These are phyloP conservation scores for Kwoniella dejecticola DNA, from an alignment of 768 basidiomycete species.

Conservation along the genomic window DNA sequence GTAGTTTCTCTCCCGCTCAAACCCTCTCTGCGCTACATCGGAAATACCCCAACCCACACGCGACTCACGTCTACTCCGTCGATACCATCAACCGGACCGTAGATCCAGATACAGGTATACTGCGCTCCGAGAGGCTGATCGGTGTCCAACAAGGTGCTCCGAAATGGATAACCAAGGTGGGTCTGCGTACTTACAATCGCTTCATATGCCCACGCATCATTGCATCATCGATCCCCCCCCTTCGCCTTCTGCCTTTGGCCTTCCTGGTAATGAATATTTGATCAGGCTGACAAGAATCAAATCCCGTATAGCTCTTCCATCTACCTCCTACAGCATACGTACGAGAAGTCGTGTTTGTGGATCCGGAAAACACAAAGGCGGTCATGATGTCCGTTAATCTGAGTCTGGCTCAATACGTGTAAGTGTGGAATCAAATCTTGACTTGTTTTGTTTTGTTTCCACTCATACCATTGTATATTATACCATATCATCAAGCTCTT, in stretches of 20 bases:
- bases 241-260: no score
- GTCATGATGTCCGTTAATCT: constrained; percentile 91
- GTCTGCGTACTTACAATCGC: no score
- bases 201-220: no score
- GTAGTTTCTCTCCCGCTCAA: constrained; percentile 84
- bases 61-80: constrained; percentile 51
- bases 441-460: background rate
- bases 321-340: constrained; percentile 73
- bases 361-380: constrained; percentile 76
- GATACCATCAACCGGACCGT: constrained; percentile 72
- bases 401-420: constrained; percentile 89
- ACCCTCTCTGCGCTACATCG: constrained; percentile 92
- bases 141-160: constrained; percentile 93
- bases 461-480: background rate
- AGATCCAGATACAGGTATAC: constrained; percentile 83
- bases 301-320: constrained; percentile 35
- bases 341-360: constrained; percentile 89
- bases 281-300: background rate
- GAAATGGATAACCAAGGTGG: constrained; percentile 86
- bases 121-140: constrained; percentile 81
- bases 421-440: constrained; percentile 58
- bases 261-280: no score
- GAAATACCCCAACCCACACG: constrained; percentile 84
- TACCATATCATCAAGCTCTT: no score
- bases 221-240: no score